phyloP scores from a whole-genome alignment of 495 filamentous ascomycete genomes.

The Monascus purpureus region DNA sequence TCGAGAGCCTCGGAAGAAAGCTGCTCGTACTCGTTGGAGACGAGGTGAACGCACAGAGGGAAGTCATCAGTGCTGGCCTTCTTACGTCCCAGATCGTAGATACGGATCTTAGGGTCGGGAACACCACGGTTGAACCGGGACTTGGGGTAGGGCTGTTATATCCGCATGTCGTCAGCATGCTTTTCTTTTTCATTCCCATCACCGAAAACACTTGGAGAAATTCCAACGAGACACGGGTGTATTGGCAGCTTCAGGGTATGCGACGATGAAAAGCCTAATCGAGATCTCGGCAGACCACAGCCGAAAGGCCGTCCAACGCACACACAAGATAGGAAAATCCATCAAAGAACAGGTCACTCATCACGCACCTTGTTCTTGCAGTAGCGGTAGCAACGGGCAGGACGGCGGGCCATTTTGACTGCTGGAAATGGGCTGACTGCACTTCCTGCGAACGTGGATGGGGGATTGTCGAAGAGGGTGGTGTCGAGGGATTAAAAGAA shows the following conservation, averaged over 20 bases:
- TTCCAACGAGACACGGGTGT: too few species aligned
- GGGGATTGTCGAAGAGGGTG: slow-evolving; percentile 21
- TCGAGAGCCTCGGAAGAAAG: slow-evolving; percentile 97
- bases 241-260: too few species aligned
- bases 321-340: slow-evolving; percentile 1
- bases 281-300: slow-evolving; percentile 17
- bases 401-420: slow-evolving; percentile 94
- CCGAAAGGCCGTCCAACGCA: too few species aligned
- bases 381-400: slow-evolving; percentile 98
- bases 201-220: background rate
- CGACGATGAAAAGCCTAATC: too few species aligned
- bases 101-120: slow-evolving; percentile 96
- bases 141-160: slow-evolving; percentile 85
- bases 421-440: slow-evolving; percentile 42
- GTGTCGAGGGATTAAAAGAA: slow-evolving; percentile 27
- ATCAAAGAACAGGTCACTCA: slow-evolving; percentile 1
- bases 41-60: slow-evolving; percentile 92
- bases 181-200: background rate
- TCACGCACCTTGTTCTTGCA: slow-evolving; percentile 98
- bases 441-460: slow-evolving; percentile 39
- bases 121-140: slow-evolving; percentile 99
- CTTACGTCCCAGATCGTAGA: slow-evolving; percentile 99
- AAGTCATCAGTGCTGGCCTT: slow-evolving; percentile 96
- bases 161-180: background rate
- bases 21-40: slow-evolving; percentile 99